Evolutionary conservation across 75 land plant species (phyloP), one percentile per base, ranked within the genome.

Genomic region (Cunninghamia lanceolata): DNA sequence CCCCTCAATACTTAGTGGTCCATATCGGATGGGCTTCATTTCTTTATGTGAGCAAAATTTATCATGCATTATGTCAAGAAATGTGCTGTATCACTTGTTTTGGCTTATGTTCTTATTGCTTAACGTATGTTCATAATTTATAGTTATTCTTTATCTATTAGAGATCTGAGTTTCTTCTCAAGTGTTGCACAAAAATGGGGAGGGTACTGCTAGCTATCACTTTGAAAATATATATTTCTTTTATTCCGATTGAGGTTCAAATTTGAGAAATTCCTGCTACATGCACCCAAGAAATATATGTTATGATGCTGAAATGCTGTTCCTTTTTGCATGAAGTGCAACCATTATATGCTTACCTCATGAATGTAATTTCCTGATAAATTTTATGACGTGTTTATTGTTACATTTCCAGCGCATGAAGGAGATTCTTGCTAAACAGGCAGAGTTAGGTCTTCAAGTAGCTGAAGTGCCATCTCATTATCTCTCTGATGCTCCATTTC

Each of bases 401-500:
- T 54, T 83, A 11, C 82, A 42, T 30, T 40, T 92, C 91, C 94
- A 98, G 99, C 93, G 96, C 89, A 85, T 98, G 87, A 95, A 93
- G 87, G 95, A 98, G 63, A 86, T 98, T 38, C 86, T 98, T 77
- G 89, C 92, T 35, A 95, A 89, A 85, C 99, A 98, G 84, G 95
- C 92, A 77, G 96, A 95, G 84, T 88, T 98, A 71, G 99, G 99
- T 25, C 81, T 91, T 81, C 94, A 89, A 90, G 97, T 95, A 86
- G 95, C 99, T 84, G 99, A 98, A 86, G 82, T 98, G 79, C 99
- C 99, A 47, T 46, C 94, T 9, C 30, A 86, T 66, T 98, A 96
- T 87, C 59, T 98, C 10, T 89, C 89, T 32, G 92, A 94, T 80
- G 73, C 90, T 73, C 86, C 87, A 68, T 88, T 85, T 9, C 81